Evolutionary conservation across 306 rosid genomes (phyloP).

Genomic region (Fragaria nilgerrensis): DNA sequence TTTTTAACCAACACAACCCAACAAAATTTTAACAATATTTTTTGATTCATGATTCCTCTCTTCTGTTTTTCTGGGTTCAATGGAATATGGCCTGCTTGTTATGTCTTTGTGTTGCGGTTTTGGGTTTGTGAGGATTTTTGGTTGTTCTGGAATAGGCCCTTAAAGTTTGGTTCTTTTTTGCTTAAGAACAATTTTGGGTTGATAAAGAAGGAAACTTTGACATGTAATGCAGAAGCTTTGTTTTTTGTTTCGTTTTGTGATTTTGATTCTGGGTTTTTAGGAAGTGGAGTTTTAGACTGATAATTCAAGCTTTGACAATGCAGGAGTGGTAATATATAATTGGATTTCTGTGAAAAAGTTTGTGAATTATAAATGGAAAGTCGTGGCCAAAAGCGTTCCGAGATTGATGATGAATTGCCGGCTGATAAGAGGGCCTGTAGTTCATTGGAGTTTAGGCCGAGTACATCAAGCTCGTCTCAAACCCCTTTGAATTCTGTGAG

Average conservation of each 20-base stretch:
- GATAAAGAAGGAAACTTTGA: background rate
- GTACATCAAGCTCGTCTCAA: conserved; percentile 79
- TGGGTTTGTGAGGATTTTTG: background rate
- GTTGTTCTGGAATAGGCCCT: background rate
- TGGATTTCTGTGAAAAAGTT: conserved; percentile 27
- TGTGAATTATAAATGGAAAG: conserved; percentile 59
- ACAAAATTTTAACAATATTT: background rate
- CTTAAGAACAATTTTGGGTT: background rate
- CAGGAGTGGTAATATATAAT: conserved; percentile 27
- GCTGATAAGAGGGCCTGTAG: conserved; percentile 91
- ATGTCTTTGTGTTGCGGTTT: background rate
- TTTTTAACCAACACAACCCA: background rate
- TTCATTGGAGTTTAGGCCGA: conserved; percentile 82
- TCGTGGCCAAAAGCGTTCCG: conserved; percentile 89
- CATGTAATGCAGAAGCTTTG: background rate
- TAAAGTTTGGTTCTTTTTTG: background rate
- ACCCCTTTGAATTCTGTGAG: conserved; percentile 43
- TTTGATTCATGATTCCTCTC: background rate
- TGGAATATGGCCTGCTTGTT: background rate
- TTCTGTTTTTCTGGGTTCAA: background rate
- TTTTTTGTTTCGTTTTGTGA: background rate
- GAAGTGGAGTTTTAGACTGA: background rate
- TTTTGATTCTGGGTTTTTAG: conserved; percentile 9
- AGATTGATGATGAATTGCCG: conserved; percentile 74
- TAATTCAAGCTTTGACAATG: conserved; percentile 25